Evolutionary conservation across 768 basidiomycete species (phyloP), one percentile per base, ranked within the genome.

Genomic region (Suillus variegatus): DNA sequence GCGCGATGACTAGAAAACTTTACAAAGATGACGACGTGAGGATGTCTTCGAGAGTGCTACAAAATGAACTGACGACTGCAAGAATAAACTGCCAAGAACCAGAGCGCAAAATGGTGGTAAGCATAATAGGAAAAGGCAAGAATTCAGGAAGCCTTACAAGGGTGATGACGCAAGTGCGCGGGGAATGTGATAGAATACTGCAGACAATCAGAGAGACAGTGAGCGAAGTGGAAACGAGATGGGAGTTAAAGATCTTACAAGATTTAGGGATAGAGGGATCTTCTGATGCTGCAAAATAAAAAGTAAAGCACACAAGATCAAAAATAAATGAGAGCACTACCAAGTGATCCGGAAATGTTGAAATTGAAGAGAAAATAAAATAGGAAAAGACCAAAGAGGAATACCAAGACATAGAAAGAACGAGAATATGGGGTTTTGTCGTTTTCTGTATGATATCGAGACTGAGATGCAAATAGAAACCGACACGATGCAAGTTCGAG

Each of bases 71-170:
- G 54, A 55, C 54, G 54, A 36, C 54, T 55, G 54, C 54, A 36
- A 55, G 35, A n/a, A 36, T 36, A n/a, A 54, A 55, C 54, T 55
- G 20, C 12, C 20, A 36, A 62, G 69, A 10, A 22, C 46, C 54
- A 2, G 60, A 67, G 25, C 63, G 65, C 49, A 67, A 22, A 68
- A 60, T 64, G 47, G 61, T 61, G 57, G 67, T 66, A 61, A 70
- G 70, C 61, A 68, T 28, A 3, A 6, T 36, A 38, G 35, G 12
- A n/a, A 55, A 35, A n/a, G 1, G 36, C 6, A n/a, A 36, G 32
- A 55, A 38, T 35, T 55, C 20, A 13, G 20, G n/a, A 35, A 55
- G 32, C 54, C 20, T 51, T n/a, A 55, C 54, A 55, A 36, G 6
- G 54, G 32, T 36, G 54, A 36, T n/a, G 20, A 36, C 35, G 54